Evolutionary conservation across 2,329 filamentous ascomycete species (phyloP), one percentile per base, ranked within the genome.

Genomic region (Cytospora leucostoma): DNA sequence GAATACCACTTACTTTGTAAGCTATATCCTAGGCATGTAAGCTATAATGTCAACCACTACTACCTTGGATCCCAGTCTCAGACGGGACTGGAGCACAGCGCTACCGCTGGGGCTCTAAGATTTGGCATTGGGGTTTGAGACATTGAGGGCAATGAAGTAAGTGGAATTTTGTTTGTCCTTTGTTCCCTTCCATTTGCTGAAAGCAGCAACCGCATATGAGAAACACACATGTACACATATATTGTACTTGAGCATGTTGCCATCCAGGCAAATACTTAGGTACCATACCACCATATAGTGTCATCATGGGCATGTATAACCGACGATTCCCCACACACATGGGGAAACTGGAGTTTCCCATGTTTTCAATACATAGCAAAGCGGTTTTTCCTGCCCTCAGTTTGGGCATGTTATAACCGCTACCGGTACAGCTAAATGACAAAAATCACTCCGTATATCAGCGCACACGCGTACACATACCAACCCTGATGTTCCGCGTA

Each of bases 311-410:
- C 44, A 55, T 55, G 51, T 61, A 55, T 38, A 61, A 55, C 44
- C n/a, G 44, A 21, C 44, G 33, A 21, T 5, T 32, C 15, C 27
- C 49, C 49, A 32, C 47, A 32, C 37, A 15, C 37, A 38, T 13
- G 17, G 59, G 51, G 51, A 34, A 61, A 19, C 55, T 55, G n/a
- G 17, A 55, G 40, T 55, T 32, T 61, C 59, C 59, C 59, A 61
- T 61, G 51, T 49, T 54, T 32, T 6, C n/a, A 4, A 27, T 15
- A n/a, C n/a, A 37, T 15, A n/a, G 21, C 4, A 33, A 19, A 27
- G 51, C 50, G 27, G 19, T 47, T 35, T 52, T 10, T 37, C 58
- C 58, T 44, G 50, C n/a, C 21, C 44, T 21, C 13, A 10, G 1
- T 47, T n/a, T 47, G n/a, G 19, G n/a, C 11, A 3, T 27, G 27